Conservation (phyloP, 2,329 filamentous ascomycete species). For the Sordariomycetes sp. region DNA sequence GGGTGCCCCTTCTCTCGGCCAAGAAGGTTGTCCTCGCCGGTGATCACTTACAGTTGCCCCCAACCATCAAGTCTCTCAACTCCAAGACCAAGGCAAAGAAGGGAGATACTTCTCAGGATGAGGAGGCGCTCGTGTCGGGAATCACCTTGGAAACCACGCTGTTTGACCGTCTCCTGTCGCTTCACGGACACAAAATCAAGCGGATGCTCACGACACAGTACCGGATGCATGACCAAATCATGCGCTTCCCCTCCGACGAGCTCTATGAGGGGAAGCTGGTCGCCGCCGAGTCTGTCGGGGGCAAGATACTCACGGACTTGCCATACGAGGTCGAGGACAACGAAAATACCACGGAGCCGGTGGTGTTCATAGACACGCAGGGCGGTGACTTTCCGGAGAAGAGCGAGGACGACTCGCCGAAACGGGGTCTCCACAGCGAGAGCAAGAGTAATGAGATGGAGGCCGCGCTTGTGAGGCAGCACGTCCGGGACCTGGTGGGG, state of each 20-base stretch:
- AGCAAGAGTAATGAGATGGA: constrained; percentile 93
- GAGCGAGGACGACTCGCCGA: constrained; percentile 47
- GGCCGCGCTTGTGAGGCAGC: constrained; percentile 66
- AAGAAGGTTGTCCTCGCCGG: constrained; percentile 84
- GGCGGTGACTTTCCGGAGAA: constrained; percentile 85
- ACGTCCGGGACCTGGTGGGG: constrained; percentile 65
- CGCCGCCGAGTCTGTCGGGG: constrained; percentile 69
- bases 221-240: constrained; percentile 93
- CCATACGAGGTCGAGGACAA: constrained; percentile 67
- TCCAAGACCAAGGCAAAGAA: constrained; percentile 26
- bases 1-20: constrained; percentile 77
- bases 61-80: constrained; percentile 79
- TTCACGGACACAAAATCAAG: constrained; percentile 80
- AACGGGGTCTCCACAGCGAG: constrained; percentile 35
- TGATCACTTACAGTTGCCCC: constrained; percentile 87
- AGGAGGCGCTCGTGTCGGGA: constrained; percentile 29
- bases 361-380: constrained; percentile 94
- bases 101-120: constrained; percentile 22
- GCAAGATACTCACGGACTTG: constrained; percentile 60
- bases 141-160: constrained; percentile 76
- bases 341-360: constrained; percentile 77
- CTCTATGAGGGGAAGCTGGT: constrained; percentile 76
- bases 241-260: constrained; percentile 84
- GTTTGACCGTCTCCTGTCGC: constrained; percentile 74
- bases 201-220: constrained; percentile 95